Evolutionary conservation across 2,329 filamentous ascomycete species (phyloP).

Genomic region (Talaromyces atroroseus): DNA sequence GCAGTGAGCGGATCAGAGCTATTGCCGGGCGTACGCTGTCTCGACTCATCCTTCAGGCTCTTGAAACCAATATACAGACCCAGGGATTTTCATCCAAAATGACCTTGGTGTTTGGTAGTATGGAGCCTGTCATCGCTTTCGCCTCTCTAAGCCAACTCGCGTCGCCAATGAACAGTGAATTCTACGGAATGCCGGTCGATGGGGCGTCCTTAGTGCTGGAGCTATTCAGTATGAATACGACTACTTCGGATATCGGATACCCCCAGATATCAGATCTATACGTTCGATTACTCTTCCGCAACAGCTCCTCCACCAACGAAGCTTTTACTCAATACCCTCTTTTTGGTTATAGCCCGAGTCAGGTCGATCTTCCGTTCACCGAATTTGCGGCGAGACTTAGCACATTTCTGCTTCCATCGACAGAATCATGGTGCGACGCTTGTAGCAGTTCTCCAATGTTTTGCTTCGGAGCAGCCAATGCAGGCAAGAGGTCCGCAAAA

Average conservation of each 20-base stretch:
- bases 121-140: constrained; percentile 48
- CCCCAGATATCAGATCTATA: constrained; percentile 44
- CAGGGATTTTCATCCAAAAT: constrained; percentile 38
- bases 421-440: constrained; percentile 48
- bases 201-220: constrained; percentile 50
- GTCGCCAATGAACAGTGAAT: constrained; percentile 33
- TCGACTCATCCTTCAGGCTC: constrained; percentile 32
- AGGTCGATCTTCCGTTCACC: constrained; percentile 43
- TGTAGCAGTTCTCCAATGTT: constrained; percentile 48
- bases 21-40: constrained; percentile 42
- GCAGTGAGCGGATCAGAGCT: constrained; percentile 29
- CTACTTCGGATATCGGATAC: constrained; percentile 30
- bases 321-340: constrained; percentile 42
- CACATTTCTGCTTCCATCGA: constrained; percentile 38
- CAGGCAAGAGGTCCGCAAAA: constrained; percentile 6
- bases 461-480: constrained; percentile 41
- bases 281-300: constrained; percentile 54
- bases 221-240: constrained; percentile 40
- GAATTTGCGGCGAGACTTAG: constrained; percentile 47
- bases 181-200: constrained; percentile 45
- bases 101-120: constrained; percentile 46
- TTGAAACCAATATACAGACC: constrained; percentile 34
- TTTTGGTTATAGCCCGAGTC: constrained; percentile 45
- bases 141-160: constrained; percentile 43
- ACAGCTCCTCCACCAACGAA: constrained; percentile 44